Percentiles rank a stretch among this genome's conserved stretches.
Evolutionary conservation across 2,329 filamentous ascomycete species (phyloP).

Genomic region (Trichoderma afroharzianum): DNA sequence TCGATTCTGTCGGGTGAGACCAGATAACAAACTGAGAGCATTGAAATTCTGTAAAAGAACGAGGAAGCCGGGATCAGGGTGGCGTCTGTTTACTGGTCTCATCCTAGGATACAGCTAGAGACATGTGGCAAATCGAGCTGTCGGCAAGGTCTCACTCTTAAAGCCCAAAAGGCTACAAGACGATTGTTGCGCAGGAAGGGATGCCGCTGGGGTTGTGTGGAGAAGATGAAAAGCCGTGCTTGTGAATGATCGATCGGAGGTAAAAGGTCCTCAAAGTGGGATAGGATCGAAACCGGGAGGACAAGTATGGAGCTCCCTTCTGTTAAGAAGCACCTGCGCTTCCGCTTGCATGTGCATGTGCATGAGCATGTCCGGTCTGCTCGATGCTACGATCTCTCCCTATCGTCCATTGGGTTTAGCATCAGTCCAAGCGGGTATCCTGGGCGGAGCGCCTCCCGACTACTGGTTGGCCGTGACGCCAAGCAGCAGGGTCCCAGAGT

Average conservation of each 20-base stretch:
- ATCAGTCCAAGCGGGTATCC: conserved; percentile 8
- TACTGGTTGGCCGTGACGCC: conserved; percentile 18
- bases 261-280: background rate
- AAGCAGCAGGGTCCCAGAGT: conserved; percentile 16
- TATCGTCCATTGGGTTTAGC: conserved; percentile 15
- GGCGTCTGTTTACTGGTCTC: background rate
- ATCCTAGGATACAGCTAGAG: background rate
- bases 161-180: background rate
- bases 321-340: conserved; percentile 3
- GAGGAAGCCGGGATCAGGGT: background rate
- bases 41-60: background rate
- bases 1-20: background rate
- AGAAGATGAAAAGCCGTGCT: conserved; percentile 7
- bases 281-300: background rate
- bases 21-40: background rate
- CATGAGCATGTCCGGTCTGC: conserved; percentile 8
- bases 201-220: conserved; percentile 1
- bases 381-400: conserved; percentile 18
- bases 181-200: background rate
- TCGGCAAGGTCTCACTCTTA: background rate
- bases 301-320: background rate
- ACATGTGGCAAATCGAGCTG: background rate
- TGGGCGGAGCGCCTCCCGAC: conserved; percentile 14
- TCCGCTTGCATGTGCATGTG: conserved; percentile 9
- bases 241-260: conserved; percentile 13